Evolutionary conservation across 805 yeast genomes (phyloP), one percentile per base, ranked within the genome.

Genomic region (Candida silvicultrix): DNA sequence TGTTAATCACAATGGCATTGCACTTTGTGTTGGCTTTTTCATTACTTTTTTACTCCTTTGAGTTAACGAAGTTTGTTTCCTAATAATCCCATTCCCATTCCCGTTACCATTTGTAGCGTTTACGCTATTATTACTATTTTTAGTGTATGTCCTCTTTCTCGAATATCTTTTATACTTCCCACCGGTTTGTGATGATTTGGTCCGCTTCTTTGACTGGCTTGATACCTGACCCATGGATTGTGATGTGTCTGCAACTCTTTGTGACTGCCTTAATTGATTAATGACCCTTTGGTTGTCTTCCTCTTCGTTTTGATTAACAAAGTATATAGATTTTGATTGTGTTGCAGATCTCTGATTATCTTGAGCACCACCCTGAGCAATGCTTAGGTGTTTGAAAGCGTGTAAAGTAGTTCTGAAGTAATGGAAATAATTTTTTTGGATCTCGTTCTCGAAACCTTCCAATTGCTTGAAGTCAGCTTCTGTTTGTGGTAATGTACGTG

Each of bases 401-500:
- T 37, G 15, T 37, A 37, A 21, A 12, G 16, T 41, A 23, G 63
- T 63, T 45, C 68, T 70, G 59, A 77, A 77, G 47, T 63, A 55
- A 37, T 53, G 54, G 53, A 72, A 77, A 49, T 61, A 56, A 2
- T 31, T 61, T 57, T 28, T 57, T 35, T 58, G 62, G 34, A 20
- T 8, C 5, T 50, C 52, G 15, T 34, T 43, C 31, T 63, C 69
- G 19, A 58, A 46, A 4, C 58, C 60, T 19, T 44, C 74, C 41
- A 79, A 53, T 42, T 56, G 59, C 7, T 67, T 61, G 58, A 69
- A 83, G 37, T 71, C 83, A 16, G 55, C 59, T 40, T 71, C 71
- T 15, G 70, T 73, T 2, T 70, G 67, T 1, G 89, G 89, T 29
- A 83, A 65, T 42, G 64, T 67, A 18, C 59, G 51, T 0, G 86